Evolutionary conservation across 805 yeast genomes (phyloP).

Genomic region (Metschnikowia kunwiensis): DNA sequence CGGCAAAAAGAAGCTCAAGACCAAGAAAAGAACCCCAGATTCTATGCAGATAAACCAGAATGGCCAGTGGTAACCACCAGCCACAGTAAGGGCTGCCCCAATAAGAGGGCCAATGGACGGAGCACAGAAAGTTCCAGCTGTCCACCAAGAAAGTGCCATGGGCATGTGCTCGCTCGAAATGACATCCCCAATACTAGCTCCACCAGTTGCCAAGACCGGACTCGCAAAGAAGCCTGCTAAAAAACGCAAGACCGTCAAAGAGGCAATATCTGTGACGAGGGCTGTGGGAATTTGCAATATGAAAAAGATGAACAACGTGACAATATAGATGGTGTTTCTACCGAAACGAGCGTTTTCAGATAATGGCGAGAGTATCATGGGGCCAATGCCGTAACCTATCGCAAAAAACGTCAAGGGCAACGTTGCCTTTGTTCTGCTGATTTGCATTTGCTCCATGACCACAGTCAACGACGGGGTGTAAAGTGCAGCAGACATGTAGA

Average conservation of each 20-base stretch:
- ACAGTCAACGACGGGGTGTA: slow-evolving; percentile 49
- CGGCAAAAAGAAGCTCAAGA: slow-evolving; percentile 13
- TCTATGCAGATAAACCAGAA: slow-evolving; percentile 16
- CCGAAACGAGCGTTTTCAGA: slow-evolving; percentile 56
- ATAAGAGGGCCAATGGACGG: slow-evolving; percentile 58
- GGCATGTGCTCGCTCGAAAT: slow-evolving; percentile 42
- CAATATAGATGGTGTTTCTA: slow-evolving; percentile 49
- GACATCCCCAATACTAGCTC: slow-evolving; percentile 55
- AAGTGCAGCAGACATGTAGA: slow-evolving; percentile 58
- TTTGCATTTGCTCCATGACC: slow-evolving; percentile 44
- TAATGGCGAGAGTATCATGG: slow-evolving; percentile 55
- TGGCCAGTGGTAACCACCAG: slow-evolving; percentile 16
- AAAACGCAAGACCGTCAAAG: slow-evolving; percentile 49
- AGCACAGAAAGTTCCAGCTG: slow-evolving; percentile 52
- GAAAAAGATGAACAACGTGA: slow-evolving; percentile 46
- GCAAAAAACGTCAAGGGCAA: slow-evolving; percentile 55
- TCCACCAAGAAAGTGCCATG: slow-evolving; percentile 49
- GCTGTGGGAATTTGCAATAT: slow-evolving; percentile 59
- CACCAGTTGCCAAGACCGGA: slow-evolving; percentile 57
- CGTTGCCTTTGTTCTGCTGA: slow-evolving; percentile 43
- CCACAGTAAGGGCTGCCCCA: slow-evolving; percentile 46
- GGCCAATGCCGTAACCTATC: slow-evolving; percentile 61
- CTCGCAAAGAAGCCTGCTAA: slow-evolving; percentile 54
- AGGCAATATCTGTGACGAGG: slow-evolving; percentile 47
- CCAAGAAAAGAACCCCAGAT: slow-evolving; percentile 11